phyloP scores from a whole-genome alignment of 441 rosid genomes.

The Pelargonium cotyledonis region DNA sequence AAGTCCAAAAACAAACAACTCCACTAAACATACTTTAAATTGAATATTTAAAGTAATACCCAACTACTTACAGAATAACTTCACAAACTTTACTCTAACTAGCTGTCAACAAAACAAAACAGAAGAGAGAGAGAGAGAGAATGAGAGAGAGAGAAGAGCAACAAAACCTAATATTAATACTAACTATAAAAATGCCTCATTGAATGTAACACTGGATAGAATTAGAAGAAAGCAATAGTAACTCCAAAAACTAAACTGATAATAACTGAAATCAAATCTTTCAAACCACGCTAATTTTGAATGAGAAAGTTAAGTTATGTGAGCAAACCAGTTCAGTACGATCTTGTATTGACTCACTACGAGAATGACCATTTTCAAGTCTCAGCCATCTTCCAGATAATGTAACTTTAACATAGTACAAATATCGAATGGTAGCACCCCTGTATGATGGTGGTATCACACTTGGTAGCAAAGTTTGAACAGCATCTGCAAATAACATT shows the following conservation, averaged over 20 bases:
- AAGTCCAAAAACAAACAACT: neutral
- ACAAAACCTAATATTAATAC: too few species aligned
- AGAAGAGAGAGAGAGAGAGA: too few species aligned
- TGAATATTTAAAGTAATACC: too few species aligned
- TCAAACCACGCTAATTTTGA: neutral
- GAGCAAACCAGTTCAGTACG: constrained; percentile 58
- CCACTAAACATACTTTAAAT: too few species aligned
- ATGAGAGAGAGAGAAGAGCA: too few species aligned
- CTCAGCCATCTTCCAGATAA: constrained; percentile 57
- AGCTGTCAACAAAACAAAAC: too few species aligned
- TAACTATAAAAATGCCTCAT: too few species aligned
- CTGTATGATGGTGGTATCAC: constrained; percentile 78
- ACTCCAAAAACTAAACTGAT: neutral
- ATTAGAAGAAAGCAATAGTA: neutral
- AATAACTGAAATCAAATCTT: neutral
- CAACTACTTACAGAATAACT: too few species aligned
- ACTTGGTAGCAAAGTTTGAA: constrained; percentile 62
- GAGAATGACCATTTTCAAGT: constrained; percentile 53
- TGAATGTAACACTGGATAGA: neutral
- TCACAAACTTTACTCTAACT: too few species aligned
- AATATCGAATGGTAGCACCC: constrained; percentile 80
- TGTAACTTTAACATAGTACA: constrained; percentile 62
- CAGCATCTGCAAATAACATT: constrained; percentile 47
- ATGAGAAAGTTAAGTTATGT: constrained; percentile 10
- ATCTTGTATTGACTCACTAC: constrained; percentile 38